Evolutionary conservation across 768 basidiomycete genomes (phyloP).

Genomic region (Hirschioporus abietinus): DNA sequence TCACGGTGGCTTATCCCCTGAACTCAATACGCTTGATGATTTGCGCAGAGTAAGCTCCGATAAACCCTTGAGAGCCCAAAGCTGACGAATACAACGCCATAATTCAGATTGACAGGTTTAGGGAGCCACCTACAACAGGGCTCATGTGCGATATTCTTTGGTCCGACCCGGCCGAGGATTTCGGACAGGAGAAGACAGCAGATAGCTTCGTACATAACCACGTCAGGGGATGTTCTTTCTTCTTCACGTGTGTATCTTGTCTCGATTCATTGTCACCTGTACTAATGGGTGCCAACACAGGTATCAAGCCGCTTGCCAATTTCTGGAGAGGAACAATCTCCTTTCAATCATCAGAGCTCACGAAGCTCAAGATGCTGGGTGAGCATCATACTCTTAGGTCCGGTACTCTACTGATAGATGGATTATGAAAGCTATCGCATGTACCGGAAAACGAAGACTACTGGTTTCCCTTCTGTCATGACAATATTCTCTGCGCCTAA

Average conservation of each 20-base stretch:
- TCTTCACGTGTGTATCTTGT: conserved; percentile 64
- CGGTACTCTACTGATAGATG: conserved; percentile 7
- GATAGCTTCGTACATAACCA: conserved; percentile 95
- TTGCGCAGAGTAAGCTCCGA: conserved; percentile 64
- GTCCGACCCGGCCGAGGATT: conserved; percentile 98
- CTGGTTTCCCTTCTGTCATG: conserved; percentile 99
- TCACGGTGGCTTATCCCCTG: conserved; percentile 94
- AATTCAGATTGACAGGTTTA: conserved; percentile 88
- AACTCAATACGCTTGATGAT: conserved; percentile 93
- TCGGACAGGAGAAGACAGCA: conserved; percentile 86
- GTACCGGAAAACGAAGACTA: conserved; percentile 98
- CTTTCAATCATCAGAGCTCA: conserved; percentile 97
- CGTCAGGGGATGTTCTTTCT: conserved; percentile 95
- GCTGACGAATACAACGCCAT: conserved; percentile 6
- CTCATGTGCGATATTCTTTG: conserved; percentile 99
- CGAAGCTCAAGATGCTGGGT: conserved; percentile 99
- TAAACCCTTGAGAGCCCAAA: background rate
- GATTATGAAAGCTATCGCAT: conserved; percentile 71
- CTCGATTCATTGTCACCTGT: background rate
- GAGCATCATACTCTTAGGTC: conserved; percentile 20
- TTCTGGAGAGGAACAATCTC: conserved; percentile 95
- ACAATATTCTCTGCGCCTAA: conserved; percentile 99
- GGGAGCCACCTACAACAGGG: conserved; percentile 95
- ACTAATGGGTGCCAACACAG: conserved; percentile 32
- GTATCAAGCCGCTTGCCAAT: conserved; percentile 94